These are phyloP conservation scores for Citrus inodora DNA, from an alignment of 345 rosid genomes.

Conservation along the genomic window DNA sequence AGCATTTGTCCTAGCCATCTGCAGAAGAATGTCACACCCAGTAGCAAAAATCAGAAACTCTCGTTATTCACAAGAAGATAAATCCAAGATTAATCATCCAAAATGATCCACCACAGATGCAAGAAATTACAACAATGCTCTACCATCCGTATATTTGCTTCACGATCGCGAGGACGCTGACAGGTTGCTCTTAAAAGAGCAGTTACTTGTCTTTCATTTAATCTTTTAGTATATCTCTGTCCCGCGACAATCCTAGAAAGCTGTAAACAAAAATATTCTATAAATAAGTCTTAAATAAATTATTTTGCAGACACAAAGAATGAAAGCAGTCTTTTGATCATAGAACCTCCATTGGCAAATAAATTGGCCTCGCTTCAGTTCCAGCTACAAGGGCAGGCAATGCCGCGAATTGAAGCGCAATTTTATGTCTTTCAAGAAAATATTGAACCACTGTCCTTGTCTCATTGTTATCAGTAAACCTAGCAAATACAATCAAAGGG, in stretches of 20 bases:
- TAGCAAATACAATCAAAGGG: slow-evolving; percentile 20
- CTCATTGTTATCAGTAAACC: slow-evolving; percentile 48
- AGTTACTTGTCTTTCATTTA: slow-evolving; percentile 64
- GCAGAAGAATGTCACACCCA: not conserved
- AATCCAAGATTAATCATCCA: not conserved
- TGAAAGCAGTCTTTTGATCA: not conserved
- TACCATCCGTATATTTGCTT: slow-evolving; percentile 23
- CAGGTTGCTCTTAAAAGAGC: slow-evolving; percentile 63
- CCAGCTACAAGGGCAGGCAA: slow-evolving; percentile 71
- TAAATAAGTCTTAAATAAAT: not conserved
- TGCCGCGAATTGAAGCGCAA: slow-evolving; percentile 23
- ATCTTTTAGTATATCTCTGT: slow-evolving; percentile 54
- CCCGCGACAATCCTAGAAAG: slow-evolving; percentile 50
- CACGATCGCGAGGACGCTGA: slow-evolving; percentile 53
- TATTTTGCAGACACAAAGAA: not conserved
- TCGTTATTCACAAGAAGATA: not conserved
- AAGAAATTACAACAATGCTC: not conserved
- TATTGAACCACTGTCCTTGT: slow-evolving; percentile 44
- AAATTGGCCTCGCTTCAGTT: slow-evolving; percentile 48
- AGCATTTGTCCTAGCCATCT: slow-evolving; percentile 32
- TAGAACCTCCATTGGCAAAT: slow-evolving; percentile 79
- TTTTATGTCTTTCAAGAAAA: slow-evolving; percentile 41
- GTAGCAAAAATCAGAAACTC: too few relatives aligned
- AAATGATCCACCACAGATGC: not conserved
- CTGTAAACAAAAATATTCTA: slow-evolving; percentile 28